Evolutionary conservation across 176 grass and related monocot species (phyloP).

Genomic region (Neostapfia colusana): DNA sequence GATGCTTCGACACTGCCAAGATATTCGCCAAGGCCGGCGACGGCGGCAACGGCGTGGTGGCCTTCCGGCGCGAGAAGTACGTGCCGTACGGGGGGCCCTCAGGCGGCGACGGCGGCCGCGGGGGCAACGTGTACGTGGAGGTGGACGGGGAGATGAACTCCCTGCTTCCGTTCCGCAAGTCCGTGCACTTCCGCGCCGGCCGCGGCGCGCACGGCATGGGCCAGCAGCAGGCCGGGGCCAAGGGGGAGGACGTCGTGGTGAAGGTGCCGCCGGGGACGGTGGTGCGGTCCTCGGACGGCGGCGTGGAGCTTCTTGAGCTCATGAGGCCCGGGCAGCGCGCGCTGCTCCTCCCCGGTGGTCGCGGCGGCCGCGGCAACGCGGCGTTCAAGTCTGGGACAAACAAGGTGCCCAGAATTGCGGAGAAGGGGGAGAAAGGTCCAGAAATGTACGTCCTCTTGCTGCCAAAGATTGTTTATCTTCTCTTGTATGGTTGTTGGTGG

Average conservation of each 20-base stretch:
- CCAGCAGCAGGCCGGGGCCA: constrained; percentile 77
- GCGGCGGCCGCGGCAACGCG: constrained; percentile 88
- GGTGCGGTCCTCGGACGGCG: constrained; percentile 55
- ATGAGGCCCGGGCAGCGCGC: constrained; percentile 71
- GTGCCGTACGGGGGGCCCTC: constrained; percentile 90
- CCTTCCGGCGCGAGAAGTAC: constrained; percentile 89
- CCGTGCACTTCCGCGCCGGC: constrained; percentile 80
- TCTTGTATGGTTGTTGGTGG: neutral
- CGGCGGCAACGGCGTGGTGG: constrained; percentile 90
- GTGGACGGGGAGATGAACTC: constrained; percentile 95
- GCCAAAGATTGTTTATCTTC: neutral
- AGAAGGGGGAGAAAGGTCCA: constrained; percentile 88
- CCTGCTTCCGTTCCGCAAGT: constrained; percentile 83
- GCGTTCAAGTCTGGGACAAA: constrained; percentile 82
- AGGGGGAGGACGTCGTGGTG: constrained; percentile 80
- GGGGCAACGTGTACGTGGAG: constrained; percentile 79
- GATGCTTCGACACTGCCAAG: constrained; percentile 89
- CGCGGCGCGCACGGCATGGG: constrained; percentile 80
- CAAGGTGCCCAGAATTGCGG: constrained; percentile 84
- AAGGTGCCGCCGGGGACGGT: constrained; percentile 88
- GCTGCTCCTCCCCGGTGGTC: constrained; percentile 72
- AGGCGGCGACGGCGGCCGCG: constrained; percentile 86
- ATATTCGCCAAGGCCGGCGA: constrained; percentile 89
- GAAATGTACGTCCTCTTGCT: constrained; percentile 69
- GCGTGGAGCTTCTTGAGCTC: constrained; percentile 67